phyloP scores from a whole-genome alignment of 148 eudicot species.

The Vaccinium vitisidaea region DNA sequence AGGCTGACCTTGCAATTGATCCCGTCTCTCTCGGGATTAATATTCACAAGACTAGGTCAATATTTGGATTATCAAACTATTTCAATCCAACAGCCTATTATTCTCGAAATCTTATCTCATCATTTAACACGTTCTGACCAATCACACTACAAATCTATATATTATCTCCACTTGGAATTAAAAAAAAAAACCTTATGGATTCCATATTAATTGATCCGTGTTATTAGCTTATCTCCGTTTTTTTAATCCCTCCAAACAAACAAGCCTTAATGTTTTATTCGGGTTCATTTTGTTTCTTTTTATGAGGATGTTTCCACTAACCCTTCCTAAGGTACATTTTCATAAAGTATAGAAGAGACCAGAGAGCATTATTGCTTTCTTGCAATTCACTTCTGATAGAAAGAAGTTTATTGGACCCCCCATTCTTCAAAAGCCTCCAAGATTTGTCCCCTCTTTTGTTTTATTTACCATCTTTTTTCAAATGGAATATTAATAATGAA shows the following conservation, averaged over 20 bases:
- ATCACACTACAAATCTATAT: too few relatives aligned
- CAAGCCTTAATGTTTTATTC: background rate
- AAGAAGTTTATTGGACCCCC: conserved; percentile 10
- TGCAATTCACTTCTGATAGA: background rate
- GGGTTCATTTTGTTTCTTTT: background rate
- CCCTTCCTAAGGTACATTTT: background rate
- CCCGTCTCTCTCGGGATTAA: too few relatives aligned
- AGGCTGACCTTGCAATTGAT: background rate
- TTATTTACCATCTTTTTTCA: background rate
- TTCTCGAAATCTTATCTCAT: too few relatives aligned
- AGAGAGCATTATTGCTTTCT: conserved; percentile 15
- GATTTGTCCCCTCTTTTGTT: conserved; percentile 3
- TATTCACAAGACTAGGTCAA: too few relatives aligned
- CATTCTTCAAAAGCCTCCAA: background rate
- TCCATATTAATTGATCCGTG: too few relatives aligned
- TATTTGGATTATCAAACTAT: too few relatives aligned
- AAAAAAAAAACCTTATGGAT: too few relatives aligned
- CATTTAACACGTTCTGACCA: too few relatives aligned
- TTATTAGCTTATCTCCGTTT: too few relatives aligned
- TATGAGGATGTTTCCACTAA: conserved; percentile 13
- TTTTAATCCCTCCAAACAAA: too few relatives aligned
- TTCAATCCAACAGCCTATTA: too few relatives aligned
- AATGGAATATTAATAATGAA: background rate
- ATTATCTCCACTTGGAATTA: too few relatives aligned
- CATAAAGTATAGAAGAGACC: background rate